Evolutionary conservation across 371 early-diverging fungal genomes (phyloP).

Genomic region (Apophysomyces sp.): DNA sequence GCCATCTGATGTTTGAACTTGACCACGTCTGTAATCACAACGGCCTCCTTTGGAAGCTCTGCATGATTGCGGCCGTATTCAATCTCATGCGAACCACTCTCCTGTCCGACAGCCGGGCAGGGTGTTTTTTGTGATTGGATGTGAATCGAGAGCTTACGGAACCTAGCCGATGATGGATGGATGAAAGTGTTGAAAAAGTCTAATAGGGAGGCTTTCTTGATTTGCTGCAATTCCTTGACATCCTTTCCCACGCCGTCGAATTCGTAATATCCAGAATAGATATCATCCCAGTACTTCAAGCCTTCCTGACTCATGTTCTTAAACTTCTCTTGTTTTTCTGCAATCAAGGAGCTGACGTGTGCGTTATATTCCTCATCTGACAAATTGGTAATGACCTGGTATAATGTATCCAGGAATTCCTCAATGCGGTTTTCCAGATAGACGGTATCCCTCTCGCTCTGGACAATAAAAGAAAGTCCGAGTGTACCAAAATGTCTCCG

Average conservation of each 20-base stretch:
- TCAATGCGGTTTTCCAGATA: constrained; percentile 81
- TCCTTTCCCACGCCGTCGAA: constrained; percentile 70
- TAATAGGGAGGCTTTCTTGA: constrained; percentile 49
- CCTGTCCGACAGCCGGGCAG: constrained; percentile 11
- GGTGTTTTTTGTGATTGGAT: constrained; percentile 57
- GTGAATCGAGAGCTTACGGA: constrained; percentile 70
- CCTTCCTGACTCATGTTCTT: constrained; percentile 84
- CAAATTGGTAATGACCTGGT: constrained; percentile 61
- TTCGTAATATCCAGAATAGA: constrained; percentile 78
- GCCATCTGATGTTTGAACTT: constrained; percentile 61
- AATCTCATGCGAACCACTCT: background rate
- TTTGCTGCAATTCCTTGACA: constrained; percentile 49
- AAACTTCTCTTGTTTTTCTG: constrained; percentile 72
- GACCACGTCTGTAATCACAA: constrained; percentile 46
- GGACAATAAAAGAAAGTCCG: constrained; percentile 77
- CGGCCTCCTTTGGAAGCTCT: constrained; percentile 37
- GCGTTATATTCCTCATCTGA: constrained; percentile 70
- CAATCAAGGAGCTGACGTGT: constrained; percentile 70
- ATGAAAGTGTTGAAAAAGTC: constrained; percentile 61
- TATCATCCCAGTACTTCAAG: constrained; percentile 72
- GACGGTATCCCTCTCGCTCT: constrained; percentile 82
- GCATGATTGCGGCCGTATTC: constrained; percentile 15
- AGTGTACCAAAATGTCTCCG: constrained; percentile 54
- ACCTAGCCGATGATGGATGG: constrained; percentile 48
- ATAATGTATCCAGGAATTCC: constrained; percentile 64